Conservation (phyloP, 2,329 filamentous ascomycete species). For the Aspergillus tanneri region DNA sequence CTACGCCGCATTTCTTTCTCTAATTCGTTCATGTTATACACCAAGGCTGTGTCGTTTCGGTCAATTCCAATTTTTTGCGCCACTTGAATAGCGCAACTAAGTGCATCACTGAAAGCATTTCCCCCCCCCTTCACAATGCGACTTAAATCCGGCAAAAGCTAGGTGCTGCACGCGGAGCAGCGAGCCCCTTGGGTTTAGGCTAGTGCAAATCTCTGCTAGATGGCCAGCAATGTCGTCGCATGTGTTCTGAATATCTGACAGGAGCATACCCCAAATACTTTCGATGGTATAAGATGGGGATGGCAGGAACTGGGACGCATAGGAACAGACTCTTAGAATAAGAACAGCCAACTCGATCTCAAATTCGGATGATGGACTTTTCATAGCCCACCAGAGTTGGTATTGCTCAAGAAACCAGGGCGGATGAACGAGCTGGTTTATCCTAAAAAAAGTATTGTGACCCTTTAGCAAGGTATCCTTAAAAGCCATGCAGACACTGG, state of each 20-base stretch:
- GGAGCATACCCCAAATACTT: not conserved
- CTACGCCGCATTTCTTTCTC: conserved; percentile 8
- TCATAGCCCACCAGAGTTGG: conserved; percentile 8
- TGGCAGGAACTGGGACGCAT: conserved; percentile 7
- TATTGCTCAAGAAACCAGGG: conserved; percentile 8
- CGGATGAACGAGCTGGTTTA: conserved; percentile 8
- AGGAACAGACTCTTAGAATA: conserved; percentile 5
- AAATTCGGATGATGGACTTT: not conserved
- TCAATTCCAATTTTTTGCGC: conserved; percentile 6
- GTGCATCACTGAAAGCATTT: conserved; percentile 4
- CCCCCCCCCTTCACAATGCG: conserved; percentile 3
- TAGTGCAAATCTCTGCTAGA: not conserved
- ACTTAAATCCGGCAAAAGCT: conserved; percentile 1
- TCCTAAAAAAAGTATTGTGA: no score
- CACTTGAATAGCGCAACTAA: not conserved
- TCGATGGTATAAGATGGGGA: conserved; percentile 3
- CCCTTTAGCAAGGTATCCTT: no score
- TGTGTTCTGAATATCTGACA: conserved; percentile 1
- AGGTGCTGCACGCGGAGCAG: conserved; percentile 9
- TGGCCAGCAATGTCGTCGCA: conserved; percentile 1
- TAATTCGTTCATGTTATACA: not conserved
- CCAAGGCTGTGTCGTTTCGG: not conserved
- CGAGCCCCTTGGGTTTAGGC: conserved; percentile 1
- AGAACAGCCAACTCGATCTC: conserved; percentile 8
- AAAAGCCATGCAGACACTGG: no score